These are phyloP conservation scores for Candida bentonensis DNA, from an alignment of 805 yeast genomes.

Conservation along the genomic window DNA sequence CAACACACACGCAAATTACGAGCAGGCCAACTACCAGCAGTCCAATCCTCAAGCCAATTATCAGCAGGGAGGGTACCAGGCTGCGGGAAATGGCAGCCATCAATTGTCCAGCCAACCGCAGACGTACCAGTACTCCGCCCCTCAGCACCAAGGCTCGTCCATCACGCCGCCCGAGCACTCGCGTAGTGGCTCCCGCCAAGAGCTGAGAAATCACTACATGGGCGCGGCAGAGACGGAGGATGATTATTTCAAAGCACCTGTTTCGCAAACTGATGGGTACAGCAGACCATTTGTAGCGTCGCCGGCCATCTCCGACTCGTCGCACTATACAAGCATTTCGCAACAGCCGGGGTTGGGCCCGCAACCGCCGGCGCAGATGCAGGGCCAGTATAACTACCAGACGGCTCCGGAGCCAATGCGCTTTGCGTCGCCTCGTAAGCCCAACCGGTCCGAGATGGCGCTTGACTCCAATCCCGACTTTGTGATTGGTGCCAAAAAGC, in stretches of 20 bases:
- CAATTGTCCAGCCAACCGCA: no score
- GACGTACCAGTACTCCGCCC: no score
- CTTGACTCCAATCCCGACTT: conserved; percentile 1
- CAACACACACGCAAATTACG: no score
- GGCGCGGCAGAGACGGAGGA: background rate
- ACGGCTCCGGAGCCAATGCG: background rate
- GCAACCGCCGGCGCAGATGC: background rate
- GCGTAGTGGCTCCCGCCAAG: conserved; percentile 3
- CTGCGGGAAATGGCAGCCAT: no score
- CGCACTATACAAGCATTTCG: background rate
- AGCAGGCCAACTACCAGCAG: no score
- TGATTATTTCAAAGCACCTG: background rate
- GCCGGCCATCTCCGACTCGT: background rate
- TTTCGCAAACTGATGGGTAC: background rate
- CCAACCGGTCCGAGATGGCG: conserved; percentile 1
- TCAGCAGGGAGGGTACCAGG: no score
- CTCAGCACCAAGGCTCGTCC: no score
- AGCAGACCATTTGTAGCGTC: background rate
- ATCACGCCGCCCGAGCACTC: background rate
- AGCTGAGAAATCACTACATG: conserved; percentile 2
- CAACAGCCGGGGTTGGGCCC: background rate
- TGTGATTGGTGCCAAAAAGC: background rate
- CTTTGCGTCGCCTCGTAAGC: background rate
- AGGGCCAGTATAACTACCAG: background rate
- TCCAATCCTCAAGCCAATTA: no score